A percentile compares a stretch with the other conserved stretches of the same genome.
These are phyloP conservation scores for Yamadazyma kanchanaburiensis DNA, from an alignment of 1,139 yeast species.

Conservation along the genomic window DNA sequence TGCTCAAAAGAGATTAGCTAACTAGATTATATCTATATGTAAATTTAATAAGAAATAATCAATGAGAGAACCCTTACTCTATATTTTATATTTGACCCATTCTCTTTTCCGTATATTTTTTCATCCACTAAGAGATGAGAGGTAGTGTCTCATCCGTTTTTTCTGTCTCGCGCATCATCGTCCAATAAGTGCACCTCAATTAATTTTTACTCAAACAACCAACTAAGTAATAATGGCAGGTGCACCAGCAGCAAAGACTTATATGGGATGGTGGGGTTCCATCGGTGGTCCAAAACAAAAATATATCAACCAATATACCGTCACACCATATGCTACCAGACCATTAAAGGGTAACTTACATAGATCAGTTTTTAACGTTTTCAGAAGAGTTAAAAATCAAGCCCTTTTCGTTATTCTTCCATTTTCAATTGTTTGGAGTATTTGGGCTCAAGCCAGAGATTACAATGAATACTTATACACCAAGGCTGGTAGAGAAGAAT, in stretches of 20 bases:
- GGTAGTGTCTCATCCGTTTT: no score
- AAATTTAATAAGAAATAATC: slow-evolving; percentile 9
- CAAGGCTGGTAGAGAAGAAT: slow-evolving; percentile 95
- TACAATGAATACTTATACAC: slow-evolving; percentile 95
- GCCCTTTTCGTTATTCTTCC: slow-evolving; percentile 78
- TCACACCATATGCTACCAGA: slow-evolving; percentile 90
- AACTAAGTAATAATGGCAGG: slow-evolving; percentile 47
- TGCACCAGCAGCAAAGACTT: slow-evolving; percentile 52
- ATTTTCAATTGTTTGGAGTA: slow-evolving; percentile 72
- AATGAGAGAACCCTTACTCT: slow-evolving; percentile 6
- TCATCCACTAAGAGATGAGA: no score
- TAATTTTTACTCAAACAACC: slow-evolving; percentile 3
- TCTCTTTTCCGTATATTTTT: neutral
- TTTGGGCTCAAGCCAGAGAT: slow-evolving; percentile 86
- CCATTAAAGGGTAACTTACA: slow-evolving; percentile 86
- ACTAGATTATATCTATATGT: slow-evolving; percentile 11
- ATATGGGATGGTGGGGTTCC: slow-evolving; percentile 98
- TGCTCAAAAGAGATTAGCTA: slow-evolving; percentile 63
- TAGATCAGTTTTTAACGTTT: slow-evolving; percentile 86
- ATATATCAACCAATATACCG: slow-evolving; percentile 79
- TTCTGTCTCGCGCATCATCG: no score
- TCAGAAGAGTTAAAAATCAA: slow-evolving; percentile 92
- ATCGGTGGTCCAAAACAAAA: slow-evolving; percentile 86
- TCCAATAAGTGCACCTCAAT: slow-evolving; percentile 11
- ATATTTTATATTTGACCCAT: neutral